Percentiles rank a stretch among this genome's conserved stretches.
These are phyloP conservation scores for Alternaria novae-zelandiae DNA, from an alignment of 2,329 filamentous ascomycete genomes.

Conservation along the genomic window DNA sequence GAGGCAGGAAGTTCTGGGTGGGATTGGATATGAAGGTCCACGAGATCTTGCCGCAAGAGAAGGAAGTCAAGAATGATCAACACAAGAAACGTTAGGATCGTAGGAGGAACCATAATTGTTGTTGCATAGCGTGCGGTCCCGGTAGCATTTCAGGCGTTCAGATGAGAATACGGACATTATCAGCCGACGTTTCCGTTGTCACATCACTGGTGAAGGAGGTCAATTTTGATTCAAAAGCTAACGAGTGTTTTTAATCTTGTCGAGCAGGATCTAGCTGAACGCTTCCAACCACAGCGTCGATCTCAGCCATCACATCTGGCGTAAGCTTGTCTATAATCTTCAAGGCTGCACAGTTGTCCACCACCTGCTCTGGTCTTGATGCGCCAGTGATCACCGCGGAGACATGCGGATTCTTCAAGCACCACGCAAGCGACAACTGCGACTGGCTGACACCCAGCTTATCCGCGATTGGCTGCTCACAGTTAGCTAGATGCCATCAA, in stretches of 20 bases:
- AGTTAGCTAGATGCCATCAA: conserved; percentile 10
- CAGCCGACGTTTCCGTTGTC: neutral
- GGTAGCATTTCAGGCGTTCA: neutral
- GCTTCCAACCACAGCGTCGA: conserved; percentile 39
- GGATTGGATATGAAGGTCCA: conserved; percentile 83
- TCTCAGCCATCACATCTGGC: conserved; percentile 54
- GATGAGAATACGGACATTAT: neutral
- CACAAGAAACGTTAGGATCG: neutral
- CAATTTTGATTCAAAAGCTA: neutral
- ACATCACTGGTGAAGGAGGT: neutral
- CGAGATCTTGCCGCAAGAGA: conserved; percentile 53
- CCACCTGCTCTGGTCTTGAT: conserved; percentile 37
- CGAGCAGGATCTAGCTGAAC: conserved; percentile 29
- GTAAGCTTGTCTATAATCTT: conserved; percentile 54
- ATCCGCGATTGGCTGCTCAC: conserved; percentile 61
- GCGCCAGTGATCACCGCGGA: conserved; percentile 40
- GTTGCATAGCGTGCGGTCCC: neutral
- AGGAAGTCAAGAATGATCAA: neutral
- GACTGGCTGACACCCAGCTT: conserved; percentile 65
- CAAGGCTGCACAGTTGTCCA: conserved; percentile 52
- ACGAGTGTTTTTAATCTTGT: conserved; percentile 22
- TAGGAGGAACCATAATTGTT: neutral
- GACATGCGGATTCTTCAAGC: conserved; percentile 45
- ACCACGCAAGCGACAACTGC: conserved; percentile 44
- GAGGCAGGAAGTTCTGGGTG: conserved; percentile 82